Evolutionary conservation across 225 moss, liverwort and hornwort genomes (phyloP).

Genomic region (Polytrichum formosum): DNA sequence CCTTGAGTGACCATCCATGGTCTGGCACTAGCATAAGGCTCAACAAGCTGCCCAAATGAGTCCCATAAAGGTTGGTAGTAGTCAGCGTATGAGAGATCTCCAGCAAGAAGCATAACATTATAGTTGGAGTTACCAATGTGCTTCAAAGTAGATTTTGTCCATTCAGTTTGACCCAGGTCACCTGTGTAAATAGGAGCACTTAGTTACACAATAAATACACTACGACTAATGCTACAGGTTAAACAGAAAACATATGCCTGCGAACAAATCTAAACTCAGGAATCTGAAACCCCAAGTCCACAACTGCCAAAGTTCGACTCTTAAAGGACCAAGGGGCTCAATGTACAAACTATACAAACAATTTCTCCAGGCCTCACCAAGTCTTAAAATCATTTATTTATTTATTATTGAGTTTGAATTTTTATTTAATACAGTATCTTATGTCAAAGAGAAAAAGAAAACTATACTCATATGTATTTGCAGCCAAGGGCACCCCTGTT

Average conservation of each 20-base stretch:
- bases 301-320: not conserved
- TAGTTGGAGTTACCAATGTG: conserved; percentile 59
- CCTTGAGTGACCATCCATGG: conserved; percentile 94
- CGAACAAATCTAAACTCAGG: not conserved
- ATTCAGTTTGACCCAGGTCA: conserved; percentile 82
- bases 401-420: too few relatives aligned
- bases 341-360: not conserved
- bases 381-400: too few relatives aligned
- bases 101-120: conserved; percentile 66
- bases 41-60: conserved; percentile 76
- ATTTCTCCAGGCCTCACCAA: too few relatives aligned
- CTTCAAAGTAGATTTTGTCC: conserved; percentile 70
- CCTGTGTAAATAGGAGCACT: conserved; percentile 34
- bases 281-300: not conserved
- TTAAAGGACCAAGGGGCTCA: too few relatives aligned
- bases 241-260: not conserved
- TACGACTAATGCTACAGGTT: not conserved
- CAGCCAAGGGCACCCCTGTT: too few relatives aligned
- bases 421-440: too few relatives aligned
- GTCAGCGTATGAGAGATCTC: conserved; percentile 87
- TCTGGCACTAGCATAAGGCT: conserved; percentile 64
- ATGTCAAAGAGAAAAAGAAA: too few relatives aligned
- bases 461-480: too few relatives aligned
- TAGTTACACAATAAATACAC: not conserved
- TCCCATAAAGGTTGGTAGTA: conserved; percentile 94